A percentile compares a stretch with the other conserved stretches of the same genome.
These are phyloP conservation scores for Mycoemilia scoparia DNA, from an alignment of 192 early-diverging fungal genomes.

Conservation along the genomic window DNA sequence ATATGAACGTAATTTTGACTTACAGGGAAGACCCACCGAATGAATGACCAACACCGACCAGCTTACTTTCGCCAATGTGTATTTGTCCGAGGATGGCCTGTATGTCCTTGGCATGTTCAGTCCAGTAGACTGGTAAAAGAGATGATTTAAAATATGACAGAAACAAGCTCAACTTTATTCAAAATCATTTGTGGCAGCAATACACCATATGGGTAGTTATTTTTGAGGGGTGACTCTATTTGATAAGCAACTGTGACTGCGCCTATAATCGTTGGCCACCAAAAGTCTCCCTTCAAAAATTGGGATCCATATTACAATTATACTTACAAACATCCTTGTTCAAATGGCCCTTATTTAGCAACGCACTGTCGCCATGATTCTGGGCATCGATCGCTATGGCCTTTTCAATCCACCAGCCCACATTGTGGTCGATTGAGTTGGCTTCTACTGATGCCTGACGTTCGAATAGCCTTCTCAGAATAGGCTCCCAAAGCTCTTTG, in stretches of 20 bases:
- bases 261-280: too few species aligned
- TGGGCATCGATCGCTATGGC: conserved; percentile 18
- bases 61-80: not conserved
- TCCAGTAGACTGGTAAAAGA: too few species aligned
- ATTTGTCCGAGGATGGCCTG: not conserved
- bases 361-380: conserved; percentile 30
- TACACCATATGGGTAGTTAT: too few species aligned
- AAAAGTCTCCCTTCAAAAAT: too few species aligned
- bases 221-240: too few species aligned
- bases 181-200: too few species aligned
- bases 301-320: too few species aligned
- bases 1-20: not conserved
- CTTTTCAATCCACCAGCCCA: conserved; percentile 8
- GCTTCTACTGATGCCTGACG: not conserved
- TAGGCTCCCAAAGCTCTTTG: conserved; percentile 30
- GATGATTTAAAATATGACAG: too few species aligned
- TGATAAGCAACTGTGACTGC: too few species aligned
- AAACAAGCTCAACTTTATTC: too few species aligned
- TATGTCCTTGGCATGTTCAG: not conserved
- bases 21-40: conserved; percentile 20
- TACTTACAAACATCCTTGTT: not conserved
- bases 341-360: conserved; percentile 4
- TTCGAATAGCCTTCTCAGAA: conserved; percentile 8
- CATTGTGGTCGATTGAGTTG: not conserved
- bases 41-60: conserved; percentile 27